Conservation (phyloP, 2,329 filamentous ascomycete species). For the Epichloe amarillans region DNA sequence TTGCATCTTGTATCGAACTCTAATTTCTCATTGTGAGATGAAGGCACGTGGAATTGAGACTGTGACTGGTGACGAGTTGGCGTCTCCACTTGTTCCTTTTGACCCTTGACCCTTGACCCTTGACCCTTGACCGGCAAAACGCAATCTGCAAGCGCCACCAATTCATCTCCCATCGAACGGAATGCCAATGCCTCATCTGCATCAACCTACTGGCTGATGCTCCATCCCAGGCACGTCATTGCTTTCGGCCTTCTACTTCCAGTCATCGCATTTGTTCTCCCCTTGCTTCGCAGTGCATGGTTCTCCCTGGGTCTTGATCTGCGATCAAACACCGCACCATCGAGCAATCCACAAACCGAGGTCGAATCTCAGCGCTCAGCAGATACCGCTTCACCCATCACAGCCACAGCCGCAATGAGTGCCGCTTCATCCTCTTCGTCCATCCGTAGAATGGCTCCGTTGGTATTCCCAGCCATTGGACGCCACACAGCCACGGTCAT, state of each 20-base stretch:
- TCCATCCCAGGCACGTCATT: neutral
- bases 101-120: too few relatives aligned
- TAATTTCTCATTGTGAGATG: too few relatives aligned
- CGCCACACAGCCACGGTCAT: constrained; percentile 92
- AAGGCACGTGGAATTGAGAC: too few relatives aligned
- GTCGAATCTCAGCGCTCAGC: neutral
- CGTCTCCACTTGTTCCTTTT: neutral
- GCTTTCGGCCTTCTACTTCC: neutral
- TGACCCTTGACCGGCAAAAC: too few relatives aligned
- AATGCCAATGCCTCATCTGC: neutral
- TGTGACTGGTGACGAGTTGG: neutral
- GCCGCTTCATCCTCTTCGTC: constrained; percentile 12
- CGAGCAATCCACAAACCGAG: neutral
- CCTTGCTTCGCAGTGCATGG: neutral
- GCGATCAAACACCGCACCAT: neutral
- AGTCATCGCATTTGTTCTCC: neutral
- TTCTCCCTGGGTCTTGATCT: neutral
- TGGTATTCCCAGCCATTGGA: constrained; percentile 66
- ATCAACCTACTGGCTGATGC: neutral
- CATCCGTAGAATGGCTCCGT: constrained; percentile 29
- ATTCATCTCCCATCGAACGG: neutral
- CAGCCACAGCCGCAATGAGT: neutral
- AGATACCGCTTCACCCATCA: neutral
- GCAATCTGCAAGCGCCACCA: neutral
- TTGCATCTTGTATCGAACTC: too few relatives aligned